phyloP scores from a whole-genome alignment of 805 yeast species.

The Nakazawaea siamensis region DNA sequence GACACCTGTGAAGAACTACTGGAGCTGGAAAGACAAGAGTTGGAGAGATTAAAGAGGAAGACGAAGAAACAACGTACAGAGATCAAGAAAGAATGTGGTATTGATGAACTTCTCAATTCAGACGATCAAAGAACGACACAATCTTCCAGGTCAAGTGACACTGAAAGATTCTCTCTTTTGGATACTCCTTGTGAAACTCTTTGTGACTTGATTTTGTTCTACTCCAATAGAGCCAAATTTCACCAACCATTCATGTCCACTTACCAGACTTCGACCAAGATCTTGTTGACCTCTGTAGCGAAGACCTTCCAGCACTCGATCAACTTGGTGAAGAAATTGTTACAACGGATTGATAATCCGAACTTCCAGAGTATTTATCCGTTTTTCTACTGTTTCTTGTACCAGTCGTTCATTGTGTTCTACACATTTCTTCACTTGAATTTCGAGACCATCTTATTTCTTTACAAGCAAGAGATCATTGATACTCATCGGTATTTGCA shows the following conservation, averaged over 20 bases:
- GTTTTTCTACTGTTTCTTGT: slow-evolving; percentile 38
- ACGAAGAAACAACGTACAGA: slow-evolving; percentile 11
- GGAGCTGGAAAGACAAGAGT: slow-evolving; percentile 9
- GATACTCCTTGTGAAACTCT: slow-evolving; percentile 28
- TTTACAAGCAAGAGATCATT: slow-evolving; percentile 18
- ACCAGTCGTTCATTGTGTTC: slow-evolving; percentile 43
- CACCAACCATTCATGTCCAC: slow-evolving; percentile 41
- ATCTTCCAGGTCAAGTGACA: slow-evolving; percentile 16
- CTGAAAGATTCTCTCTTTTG: slow-evolving; percentile 18
- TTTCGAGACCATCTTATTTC: slow-evolving; percentile 20
- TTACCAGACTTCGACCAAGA: slow-evolving; percentile 25
- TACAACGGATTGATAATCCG: slow-evolving; percentile 21
- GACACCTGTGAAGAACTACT: slow-evolving; percentile 12
- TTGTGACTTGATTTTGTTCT: slow-evolving; percentile 36
- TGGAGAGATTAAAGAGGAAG: slow-evolving; percentile 8
- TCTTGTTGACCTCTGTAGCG: slow-evolving; percentile 27
- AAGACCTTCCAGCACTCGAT: slow-evolving; percentile 29
- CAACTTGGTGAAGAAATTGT: slow-evolving; percentile 25
- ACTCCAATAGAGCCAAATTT: slow-evolving; percentile 42
- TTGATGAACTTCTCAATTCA: slow-evolving; percentile 11
- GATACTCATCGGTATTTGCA: slow-evolving; percentile 20
- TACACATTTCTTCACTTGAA: slow-evolving; percentile 40
- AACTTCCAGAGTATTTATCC: slow-evolving; percentile 32
- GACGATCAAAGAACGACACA: slow-evolving; percentile 19
- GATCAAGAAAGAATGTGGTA: neutral